Evolutionary conservation across 1,284 basidiomycete species (phyloP).

Genomic region (Heterobasidion annosum): DNA sequence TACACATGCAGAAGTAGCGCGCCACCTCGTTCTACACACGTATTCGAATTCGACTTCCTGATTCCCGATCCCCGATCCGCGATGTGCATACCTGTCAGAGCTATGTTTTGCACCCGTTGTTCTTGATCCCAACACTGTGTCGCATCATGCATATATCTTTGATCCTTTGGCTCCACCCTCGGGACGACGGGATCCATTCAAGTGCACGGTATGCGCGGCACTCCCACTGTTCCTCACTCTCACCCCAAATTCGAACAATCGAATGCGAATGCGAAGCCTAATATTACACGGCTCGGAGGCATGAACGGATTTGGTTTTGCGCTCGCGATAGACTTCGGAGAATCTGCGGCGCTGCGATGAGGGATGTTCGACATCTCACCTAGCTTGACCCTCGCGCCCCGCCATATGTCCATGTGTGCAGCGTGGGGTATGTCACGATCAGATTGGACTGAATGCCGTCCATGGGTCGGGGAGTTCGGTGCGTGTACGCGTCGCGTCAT

Average conservation of each 20-base stretch:
- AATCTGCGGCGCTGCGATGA: conserved; percentile 2
- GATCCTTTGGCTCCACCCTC: too few relatives aligned
- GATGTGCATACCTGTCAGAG: not conserved
- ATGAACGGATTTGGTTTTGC: not conserved
- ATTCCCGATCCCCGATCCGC: not conserved
- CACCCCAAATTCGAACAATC: not conserved
- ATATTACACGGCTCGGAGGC: too few relatives aligned
- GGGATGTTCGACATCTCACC: not conserved
- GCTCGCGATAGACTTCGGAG: not conserved
- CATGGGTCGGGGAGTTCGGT: too few relatives aligned
- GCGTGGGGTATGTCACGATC: too few relatives aligned
- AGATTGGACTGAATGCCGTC: too few relatives aligned
- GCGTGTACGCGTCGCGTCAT: too few relatives aligned
- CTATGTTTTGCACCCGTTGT: not conserved
- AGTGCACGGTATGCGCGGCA: not conserved
- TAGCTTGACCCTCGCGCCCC: too few relatives aligned
- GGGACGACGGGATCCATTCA: not conserved
- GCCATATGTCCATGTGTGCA: too few relatives aligned
- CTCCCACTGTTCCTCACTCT: not conserved
- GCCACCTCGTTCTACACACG: too few relatives aligned
- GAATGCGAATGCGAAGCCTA: too few relatives aligned
- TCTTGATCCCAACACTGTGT: not conserved
- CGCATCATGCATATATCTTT: too few relatives aligned
- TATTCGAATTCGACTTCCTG: not conserved
- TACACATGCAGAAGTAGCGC: too few relatives aligned